phyloP scores from a whole-genome alignment of 257 asterid species.

The Prunella vulgaris region DNA sequence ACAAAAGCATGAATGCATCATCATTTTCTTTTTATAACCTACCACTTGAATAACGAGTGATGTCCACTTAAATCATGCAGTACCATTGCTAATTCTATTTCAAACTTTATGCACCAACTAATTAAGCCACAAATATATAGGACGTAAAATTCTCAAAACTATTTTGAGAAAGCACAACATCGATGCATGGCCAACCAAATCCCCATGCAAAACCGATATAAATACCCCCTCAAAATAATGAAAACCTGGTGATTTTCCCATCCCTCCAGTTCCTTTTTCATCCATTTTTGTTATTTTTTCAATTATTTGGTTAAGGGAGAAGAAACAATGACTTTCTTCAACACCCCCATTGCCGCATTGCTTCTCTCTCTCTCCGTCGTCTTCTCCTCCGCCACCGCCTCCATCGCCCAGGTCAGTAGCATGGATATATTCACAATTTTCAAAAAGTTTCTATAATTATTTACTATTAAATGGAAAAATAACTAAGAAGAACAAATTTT shows the following conservation, averaged over 20 bases:
- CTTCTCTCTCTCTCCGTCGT: constrained; percentile 22
- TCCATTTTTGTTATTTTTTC: background rate
- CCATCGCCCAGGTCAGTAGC: background rate
- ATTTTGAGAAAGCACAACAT: background rate
- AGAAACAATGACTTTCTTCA: constrained; percentile 21
- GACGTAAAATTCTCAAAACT: background rate
- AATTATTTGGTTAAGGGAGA: background rate
- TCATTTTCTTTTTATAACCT: too few relatives aligned
- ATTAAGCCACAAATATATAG: background rate
- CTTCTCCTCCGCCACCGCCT: background rate
- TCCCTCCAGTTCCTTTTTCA: background rate
- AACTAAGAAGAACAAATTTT: too few relatives aligned
- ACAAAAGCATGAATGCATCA: too few relatives aligned
- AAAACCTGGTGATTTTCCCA: background rate
- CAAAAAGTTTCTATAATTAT: too few relatives aligned
- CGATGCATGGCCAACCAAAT: constrained; percentile 13
- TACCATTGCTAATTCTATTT: background rate
- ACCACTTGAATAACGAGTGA: background rate
- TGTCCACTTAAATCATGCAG: background rate
- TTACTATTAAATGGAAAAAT: too few relatives aligned
- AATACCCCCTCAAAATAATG: background rate
- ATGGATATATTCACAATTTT: background rate
- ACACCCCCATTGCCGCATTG: constrained; percentile 6
- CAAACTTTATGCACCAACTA: background rate
- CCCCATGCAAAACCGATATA: background rate